Evolutionary conservation across 306 rosid species (phyloP).

Genomic region (Quercus wislizeni): DNA sequence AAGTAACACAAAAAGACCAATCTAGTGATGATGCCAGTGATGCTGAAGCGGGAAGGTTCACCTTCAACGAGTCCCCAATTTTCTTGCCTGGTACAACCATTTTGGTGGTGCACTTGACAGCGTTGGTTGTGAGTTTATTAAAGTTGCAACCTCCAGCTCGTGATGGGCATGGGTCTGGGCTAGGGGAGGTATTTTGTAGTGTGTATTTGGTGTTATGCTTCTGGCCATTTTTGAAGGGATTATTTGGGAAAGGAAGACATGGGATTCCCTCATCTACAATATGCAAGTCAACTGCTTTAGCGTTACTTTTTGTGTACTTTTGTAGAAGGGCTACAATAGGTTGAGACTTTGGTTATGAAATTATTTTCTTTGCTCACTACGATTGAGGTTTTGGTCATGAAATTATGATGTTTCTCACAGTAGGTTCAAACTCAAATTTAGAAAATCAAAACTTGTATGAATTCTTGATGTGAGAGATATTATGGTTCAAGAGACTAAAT

Average conservation of each 20-base stretch:
- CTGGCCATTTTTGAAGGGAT: slow-evolving; percentile 38
- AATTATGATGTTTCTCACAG: background rate
- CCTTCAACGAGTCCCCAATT: slow-evolving; percentile 36
- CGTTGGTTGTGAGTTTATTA: slow-evolving; percentile 4
- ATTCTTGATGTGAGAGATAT: no score
- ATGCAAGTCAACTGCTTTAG: slow-evolving; percentile 23
- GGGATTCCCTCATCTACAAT: slow-evolving; percentile 39
- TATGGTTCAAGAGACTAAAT: no score
- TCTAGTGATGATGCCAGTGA: background rate
- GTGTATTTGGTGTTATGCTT: slow-evolving; percentile 33
- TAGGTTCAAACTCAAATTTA: no score
- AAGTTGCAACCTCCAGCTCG: background rate
- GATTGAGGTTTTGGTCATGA: background rate
- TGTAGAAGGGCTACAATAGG: background rate
- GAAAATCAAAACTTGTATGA: no score
- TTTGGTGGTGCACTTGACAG: slow-evolving; percentile 24
- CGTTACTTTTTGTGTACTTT: slow-evolving; percentile 23
- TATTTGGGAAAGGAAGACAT: slow-evolving; percentile 29
- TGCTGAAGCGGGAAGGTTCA: slow-evolving; percentile 16
- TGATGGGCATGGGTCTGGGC: background rate
- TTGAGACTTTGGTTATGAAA: background rate
- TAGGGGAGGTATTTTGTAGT: slow-evolving; percentile 27
- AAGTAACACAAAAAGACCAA: slow-evolving; percentile 38
- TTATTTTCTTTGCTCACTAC: background rate
- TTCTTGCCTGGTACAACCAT: slow-evolving; percentile 33